Evolutionary conservation across 1,139 yeast species (phyloP).

Genomic region (Blastobotrys illinoisensis): DNA sequence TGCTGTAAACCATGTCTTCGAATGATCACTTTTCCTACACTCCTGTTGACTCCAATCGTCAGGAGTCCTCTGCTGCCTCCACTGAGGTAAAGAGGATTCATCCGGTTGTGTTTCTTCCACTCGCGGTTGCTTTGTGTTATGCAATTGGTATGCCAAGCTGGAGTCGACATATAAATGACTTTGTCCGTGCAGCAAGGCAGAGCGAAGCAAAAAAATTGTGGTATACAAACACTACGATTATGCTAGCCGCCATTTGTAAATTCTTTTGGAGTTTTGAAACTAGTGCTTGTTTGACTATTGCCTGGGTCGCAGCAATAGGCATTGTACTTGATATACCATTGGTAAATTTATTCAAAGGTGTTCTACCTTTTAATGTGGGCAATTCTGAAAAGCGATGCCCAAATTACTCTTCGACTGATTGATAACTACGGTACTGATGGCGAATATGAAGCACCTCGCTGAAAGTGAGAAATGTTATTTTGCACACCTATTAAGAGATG

Average conservation of each 20-base stretch:
- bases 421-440: too few relatives aligned
- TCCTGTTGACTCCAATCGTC: too few relatives aligned
- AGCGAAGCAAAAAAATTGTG: neutral
- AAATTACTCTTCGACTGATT: too few relatives aligned
- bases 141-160: neutral
- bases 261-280: neutral
- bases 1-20: too few relatives aligned
- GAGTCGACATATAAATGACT: neutral
- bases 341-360: neutral
- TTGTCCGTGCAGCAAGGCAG: neutral
- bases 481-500: too few relatives aligned
- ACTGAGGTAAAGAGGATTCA: too few relatives aligned
- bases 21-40: too few relatives aligned
- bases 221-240: neutral
- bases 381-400: too few relatives aligned
- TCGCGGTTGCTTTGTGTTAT: neutral
- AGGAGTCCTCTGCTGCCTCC: too few relatives aligned
- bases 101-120: constrained; percentile 10
- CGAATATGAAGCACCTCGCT: too few relatives aligned
- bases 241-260: neutral
- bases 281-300: neutral
- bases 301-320: neutral
- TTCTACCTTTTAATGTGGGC: too few relatives aligned
- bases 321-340: neutral
- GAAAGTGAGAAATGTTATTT: too few relatives aligned